Conservation (phyloP, 179 eudicot species). For the Silene noctiflora region DNA sequence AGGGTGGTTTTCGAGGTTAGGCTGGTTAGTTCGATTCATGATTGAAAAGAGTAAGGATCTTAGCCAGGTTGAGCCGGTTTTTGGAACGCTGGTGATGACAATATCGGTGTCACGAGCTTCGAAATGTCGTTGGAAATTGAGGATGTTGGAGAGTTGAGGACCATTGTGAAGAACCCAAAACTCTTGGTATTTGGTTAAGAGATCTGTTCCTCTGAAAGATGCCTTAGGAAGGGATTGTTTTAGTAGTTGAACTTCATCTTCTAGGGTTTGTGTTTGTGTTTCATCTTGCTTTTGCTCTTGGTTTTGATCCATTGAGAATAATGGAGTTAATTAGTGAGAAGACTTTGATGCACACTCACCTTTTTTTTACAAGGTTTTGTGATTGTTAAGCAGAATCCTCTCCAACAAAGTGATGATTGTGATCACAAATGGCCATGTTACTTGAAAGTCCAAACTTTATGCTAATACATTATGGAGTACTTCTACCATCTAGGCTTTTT, state of each 20-base stretch:
- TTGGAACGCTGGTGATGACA: constrained; percentile 1
- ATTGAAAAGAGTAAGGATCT: background rate
- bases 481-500: too few species aligned
- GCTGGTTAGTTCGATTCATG: background rate
- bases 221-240: constrained; percentile 15
- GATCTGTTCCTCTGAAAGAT: background rate
- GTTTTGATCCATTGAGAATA: background rate
- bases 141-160: background rate
- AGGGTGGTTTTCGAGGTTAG: background rate
- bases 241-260: constrained; percentile 3
- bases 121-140: constrained; percentile 9
- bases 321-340: too few species aligned
- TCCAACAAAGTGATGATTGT: too few species aligned
- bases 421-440: too few species aligned
- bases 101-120: constrained; percentile 10
- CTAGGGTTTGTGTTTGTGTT: background rate
- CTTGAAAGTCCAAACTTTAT: too few species aligned
- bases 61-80: constrained; percentile 19
- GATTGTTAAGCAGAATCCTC: too few species aligned
- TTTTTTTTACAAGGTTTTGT: too few species aligned
- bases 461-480: too few species aligned
- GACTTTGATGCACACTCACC: too few species aligned
- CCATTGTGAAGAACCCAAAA: background rate
- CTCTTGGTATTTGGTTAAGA: background rate
- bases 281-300: background rate